These are phyloP conservation scores for Phylloporus rhodoxanthus DNA, from an alignment of 768 basidiomycete species.

Conservation along the genomic window DNA sequence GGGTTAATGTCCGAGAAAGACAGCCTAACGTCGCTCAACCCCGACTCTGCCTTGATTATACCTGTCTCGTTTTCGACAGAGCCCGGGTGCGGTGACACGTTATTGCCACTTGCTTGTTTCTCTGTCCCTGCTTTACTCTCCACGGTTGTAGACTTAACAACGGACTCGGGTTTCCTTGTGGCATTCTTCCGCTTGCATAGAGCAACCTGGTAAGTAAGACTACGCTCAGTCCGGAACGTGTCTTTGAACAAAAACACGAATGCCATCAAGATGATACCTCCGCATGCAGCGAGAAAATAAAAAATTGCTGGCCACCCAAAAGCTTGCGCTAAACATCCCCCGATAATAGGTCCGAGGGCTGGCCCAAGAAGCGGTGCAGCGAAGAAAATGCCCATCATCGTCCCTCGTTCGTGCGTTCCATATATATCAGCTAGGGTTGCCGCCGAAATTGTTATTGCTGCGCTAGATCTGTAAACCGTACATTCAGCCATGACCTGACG, in stretches of 20 bases:
- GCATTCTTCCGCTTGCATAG: conserved; percentile 41
- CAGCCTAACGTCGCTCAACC: conserved; percentile 39
- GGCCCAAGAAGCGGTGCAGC: conserved; percentile 74
- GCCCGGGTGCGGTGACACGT: conserved; percentile 7
- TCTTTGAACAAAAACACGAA: conserved; percentile 73
- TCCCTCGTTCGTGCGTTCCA: conserved; percentile 67
- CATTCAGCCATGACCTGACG: conserved; percentile 1
- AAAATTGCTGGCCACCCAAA: conserved; percentile 79
- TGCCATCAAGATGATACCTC: conserved; percentile 45
- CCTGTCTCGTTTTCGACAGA: conserved; percentile 22
- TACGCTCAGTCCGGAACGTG: conserved; percentile 79
- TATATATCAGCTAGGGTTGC: conserved; percentile 77
- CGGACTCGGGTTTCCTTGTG: conserved; percentile 14
- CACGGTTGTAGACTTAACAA: conserved; percentile 18
- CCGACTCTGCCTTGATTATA: conserved; percentile 9
- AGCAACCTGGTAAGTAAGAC: conserved; percentile 68
- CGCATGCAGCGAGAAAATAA: conserved; percentile 71
- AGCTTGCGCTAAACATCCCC: conserved; percentile 58
- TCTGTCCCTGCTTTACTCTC: conserved; percentile 5
- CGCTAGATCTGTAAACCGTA: conserved; percentile 44
- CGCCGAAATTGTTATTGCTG: conserved; percentile 66
- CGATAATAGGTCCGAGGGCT: conserved; percentile 65
- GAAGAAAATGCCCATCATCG: conserved; percentile 77
- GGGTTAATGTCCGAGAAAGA: conserved; percentile 73
- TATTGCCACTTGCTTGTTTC: conserved; percentile 12